Percentiles rank a stretch among this genome's conserved stretches.
Evolutionary conservation across 345 rosid species (phyloP).

Genomic region (Ceriops decandra): DNA sequence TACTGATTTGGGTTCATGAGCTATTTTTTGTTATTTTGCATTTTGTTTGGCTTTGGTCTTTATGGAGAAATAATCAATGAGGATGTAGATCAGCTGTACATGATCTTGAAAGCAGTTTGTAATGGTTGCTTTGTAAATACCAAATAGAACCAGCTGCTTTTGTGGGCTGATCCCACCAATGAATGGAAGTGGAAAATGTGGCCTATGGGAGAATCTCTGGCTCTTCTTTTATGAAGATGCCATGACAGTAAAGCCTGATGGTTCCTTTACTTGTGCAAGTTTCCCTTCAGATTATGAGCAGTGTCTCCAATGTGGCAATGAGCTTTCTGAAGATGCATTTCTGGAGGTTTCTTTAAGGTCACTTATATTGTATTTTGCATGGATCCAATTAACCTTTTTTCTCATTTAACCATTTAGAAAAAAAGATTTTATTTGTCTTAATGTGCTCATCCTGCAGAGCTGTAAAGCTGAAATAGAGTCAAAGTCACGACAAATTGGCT

Average conservation of each 20-base stretch:
- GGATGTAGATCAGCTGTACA: constrained; percentile 65
- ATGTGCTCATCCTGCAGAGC: constrained; percentile 49
- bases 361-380: constrained; percentile 11
- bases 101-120: constrained; percentile 70
- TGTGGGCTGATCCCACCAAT: constrained; percentile 80
- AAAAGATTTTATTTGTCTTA: constrained; percentile 23
- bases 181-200: constrained; percentile 78
- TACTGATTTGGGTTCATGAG: constrained; percentile 1
- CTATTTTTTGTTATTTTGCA: not conserved
- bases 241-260: constrained; percentile 53
- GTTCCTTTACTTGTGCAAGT: constrained; percentile 43
- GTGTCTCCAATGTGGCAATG: constrained; percentile 68
- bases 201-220: constrained; percentile 93
- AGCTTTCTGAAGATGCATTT: constrained; percentile 85
- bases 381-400: not conserved
- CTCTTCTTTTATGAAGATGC: constrained; percentile 77
- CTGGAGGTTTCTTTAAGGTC: constrained; percentile 51
- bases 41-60: constrained; percentile 6
- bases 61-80: constrained; percentile 50
- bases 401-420: not conserved
- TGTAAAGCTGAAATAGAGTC: constrained; percentile 69
- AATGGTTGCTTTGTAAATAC: constrained; percentile 91
- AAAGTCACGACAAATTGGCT: constrained; percentile 82
- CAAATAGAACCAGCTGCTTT: constrained; percentile 79
- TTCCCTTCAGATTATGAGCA: constrained; percentile 56